phyloP scores from a whole-genome alignment of 192 early-diverging fungal species.

The Podila horticola region DNA sequence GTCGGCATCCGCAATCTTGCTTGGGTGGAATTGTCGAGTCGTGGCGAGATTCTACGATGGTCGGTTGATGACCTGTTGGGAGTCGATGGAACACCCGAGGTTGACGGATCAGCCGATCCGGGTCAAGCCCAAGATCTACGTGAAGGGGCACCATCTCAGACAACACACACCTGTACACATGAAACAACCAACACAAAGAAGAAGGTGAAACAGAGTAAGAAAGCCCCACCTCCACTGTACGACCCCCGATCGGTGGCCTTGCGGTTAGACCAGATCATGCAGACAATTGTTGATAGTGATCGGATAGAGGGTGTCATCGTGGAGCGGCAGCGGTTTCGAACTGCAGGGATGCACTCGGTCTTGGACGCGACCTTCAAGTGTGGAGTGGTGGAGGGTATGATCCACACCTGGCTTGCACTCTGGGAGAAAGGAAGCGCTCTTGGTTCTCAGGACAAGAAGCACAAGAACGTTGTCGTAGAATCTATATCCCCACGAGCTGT shows the following conservation, averaged over 20 bases:
- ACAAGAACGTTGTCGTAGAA: conserved; percentile 5
- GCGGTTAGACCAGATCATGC: conserved; percentile 23
- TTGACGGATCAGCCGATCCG: too few relatives aligned
- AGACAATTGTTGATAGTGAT: background rate
- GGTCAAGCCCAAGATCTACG: too few relatives aligned
- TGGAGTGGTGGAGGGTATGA: conserved; percentile 56
- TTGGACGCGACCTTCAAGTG: conserved; percentile 53
- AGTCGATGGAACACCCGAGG: background rate
- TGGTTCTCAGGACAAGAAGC: background rate
- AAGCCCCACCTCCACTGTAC: conserved; percentile 14
- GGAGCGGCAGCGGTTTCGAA: conserved; percentile 57
- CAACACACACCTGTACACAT: background rate
- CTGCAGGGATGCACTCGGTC: conserved; percentile 36
- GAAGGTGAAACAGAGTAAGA: conserved; percentile 1
- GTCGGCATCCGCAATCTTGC: conserved; percentile 64
- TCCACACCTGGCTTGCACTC: conserved; percentile 44
- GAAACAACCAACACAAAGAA: background rate
- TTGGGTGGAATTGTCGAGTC: conserved; percentile 51
- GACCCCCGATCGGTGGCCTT: conserved; percentile 8
- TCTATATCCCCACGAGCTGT: conserved; percentile 29
- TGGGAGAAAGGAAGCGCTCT: conserved; percentile 5
- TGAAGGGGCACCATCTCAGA: background rate
- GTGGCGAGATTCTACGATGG: conserved; percentile 53
- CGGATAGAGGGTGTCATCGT: conserved; percentile 28
- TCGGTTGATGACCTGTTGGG: conserved; percentile 48